phyloP scores from a whole-genome alignment of 176 grass and related monocot species.

The Avena insularis region DNA sequence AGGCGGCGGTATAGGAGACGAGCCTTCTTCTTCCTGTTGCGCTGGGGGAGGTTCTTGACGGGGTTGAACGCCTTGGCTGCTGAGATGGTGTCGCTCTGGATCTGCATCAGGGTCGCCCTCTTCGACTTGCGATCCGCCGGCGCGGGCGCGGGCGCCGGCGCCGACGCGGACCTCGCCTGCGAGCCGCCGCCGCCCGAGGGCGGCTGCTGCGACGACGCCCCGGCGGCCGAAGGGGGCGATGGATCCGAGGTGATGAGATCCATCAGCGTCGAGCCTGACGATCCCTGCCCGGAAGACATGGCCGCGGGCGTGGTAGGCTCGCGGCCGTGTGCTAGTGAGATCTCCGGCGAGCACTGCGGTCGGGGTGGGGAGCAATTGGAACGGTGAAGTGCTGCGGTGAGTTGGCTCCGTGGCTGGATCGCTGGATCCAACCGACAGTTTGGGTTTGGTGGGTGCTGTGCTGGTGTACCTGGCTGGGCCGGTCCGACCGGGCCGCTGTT shows the following conservation, averaged over 20 bases:
- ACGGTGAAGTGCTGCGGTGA: constrained; percentile 13
- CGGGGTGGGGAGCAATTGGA: constrained; percentile 10
- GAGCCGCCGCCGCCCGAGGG: constrained; percentile 39
- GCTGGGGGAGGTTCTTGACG: constrained; percentile 75
- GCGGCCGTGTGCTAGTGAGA: constrained; percentile 40
- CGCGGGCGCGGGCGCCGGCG: constrained; percentile 37
- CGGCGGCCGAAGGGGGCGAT: constrained; percentile 39
- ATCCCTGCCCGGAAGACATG: constrained; percentile 69
- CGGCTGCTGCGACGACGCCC: constrained; percentile 48
- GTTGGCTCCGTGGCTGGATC: constrained; percentile 2
- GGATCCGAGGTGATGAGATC: constrained; percentile 99
- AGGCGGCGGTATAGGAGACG: constrained; percentile 1
- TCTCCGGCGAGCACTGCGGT: constrained; percentile 52
- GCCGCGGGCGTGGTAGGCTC: constrained; percentile 26
- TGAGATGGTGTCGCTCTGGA: constrained; percentile 94
- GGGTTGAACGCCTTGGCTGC: constrained; percentile 96
- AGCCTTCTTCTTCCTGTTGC: constrained; percentile 88
- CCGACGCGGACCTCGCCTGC: constrained; percentile 58
- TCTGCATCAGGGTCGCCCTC: constrained; percentile 79
- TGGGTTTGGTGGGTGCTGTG: constrained; percentile 30
- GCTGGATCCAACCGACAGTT: constrained; percentile 55
- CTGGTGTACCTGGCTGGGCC: neutral
- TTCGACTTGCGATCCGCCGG: constrained; percentile 85
- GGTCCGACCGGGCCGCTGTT: constrained; percentile 27
- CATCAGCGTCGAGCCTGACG: constrained; percentile 86